Conservation (phyloP, 2,329 filamentous ascomycete genomes). For the Endothia cerciana region DNA sequence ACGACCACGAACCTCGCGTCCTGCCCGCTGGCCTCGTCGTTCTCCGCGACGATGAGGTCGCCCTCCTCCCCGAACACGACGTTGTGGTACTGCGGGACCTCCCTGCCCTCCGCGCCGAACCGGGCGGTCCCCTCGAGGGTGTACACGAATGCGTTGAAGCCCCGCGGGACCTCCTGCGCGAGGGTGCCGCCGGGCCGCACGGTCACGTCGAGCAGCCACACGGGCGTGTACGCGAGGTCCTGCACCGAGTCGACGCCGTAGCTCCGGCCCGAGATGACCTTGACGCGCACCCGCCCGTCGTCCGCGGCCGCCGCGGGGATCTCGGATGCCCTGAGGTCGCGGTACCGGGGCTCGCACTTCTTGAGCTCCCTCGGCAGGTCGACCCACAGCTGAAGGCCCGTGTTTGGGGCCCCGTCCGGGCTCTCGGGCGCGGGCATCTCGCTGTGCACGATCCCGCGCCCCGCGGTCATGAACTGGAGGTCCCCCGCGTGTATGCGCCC, state of each 20-base stretch:
- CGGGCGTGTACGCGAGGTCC: conserved; percentile 92
- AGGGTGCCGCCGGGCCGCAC: conserved; percentile 80
- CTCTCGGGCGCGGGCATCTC: conserved; percentile 87
- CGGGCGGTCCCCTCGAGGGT: conserved; percentile 73
- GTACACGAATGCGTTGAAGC: conserved; percentile 92
- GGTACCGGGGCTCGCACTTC: conserved; percentile 87
- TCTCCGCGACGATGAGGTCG: conserved; percentile 73
- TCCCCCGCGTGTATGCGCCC: conserved; percentile 88
- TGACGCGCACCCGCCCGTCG: conserved; percentile 75
- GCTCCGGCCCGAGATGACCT: conserved; percentile 86
- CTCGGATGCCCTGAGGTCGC: conserved; percentile 78
- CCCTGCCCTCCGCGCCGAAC: conserved; percentile 59
- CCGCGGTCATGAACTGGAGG: conserved; percentile 97
- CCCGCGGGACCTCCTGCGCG: conserved; percentile 72
- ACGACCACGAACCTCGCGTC: conserved; percentile 68
- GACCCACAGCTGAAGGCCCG: conserved; percentile 95
- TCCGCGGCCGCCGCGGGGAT: conserved; percentile 77
- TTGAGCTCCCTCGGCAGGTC: conserved; percentile 84
- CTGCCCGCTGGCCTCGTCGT: conserved; percentile 66
- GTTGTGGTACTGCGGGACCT: conserved; percentile 77
- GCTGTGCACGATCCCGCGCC: conserved; percentile 87
- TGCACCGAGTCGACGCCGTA: conserved; percentile 85
- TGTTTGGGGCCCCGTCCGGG: conserved; percentile 71
- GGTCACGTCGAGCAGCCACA: conserved; percentile 90
- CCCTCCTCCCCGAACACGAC: conserved; percentile 84